Evolutionary conservation across 148 eudicot species (phyloP), one percentile per base, ranked within the genome.

Genomic region (Chenopodium quinoa): DNA sequence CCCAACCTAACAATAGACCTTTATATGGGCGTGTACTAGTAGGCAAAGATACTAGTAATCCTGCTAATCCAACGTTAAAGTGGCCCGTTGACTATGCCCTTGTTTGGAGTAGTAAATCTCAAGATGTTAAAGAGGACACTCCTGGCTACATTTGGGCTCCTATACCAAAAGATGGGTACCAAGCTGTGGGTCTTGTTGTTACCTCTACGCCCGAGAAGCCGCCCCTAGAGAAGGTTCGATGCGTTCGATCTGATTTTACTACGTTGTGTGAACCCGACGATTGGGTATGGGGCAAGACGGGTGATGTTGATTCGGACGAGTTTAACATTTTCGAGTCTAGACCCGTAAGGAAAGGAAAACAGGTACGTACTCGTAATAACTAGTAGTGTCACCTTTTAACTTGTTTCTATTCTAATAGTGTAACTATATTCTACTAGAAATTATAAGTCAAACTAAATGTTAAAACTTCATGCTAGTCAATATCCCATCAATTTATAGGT

Each of bases 61-160:
- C 80, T 22, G 63, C 77, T 1, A 76, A 72, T 16, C 83, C 81
- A 50, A 27, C 86, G n/a, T 54, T 85, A n/a, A 81, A 27, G 44
- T 66, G 17, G 56, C 90, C 90, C 4, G 22, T 9, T 47, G 90
- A 88, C 81, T 88, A 85, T 78, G 83, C 81, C 64, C 90, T 88
- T 79, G 83, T 88, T 47, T 88, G 86, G 85, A 85, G 83, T n/a
- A 88, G 88, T 67, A 72, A 81, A 23, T 71, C 79, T 69, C 71
- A 79, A 22, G 76, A 37, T 40, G 80, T 83, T 16, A 85, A 86
- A 23, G 74, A 79, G 2, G 86, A 85, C 50, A 22, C 71, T 20
- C 80, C 80, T 34, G 86, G 77, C 37, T 88, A 83, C 82, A 83
- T 88, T 77, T 88, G 90, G 90, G 83, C 85, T 12, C 90, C 90